These are phyloP conservation scores for Rutstroemia sp. DNA, from an alignment of 2,329 filamentous ascomycete species.

Conservation along the genomic window DNA sequence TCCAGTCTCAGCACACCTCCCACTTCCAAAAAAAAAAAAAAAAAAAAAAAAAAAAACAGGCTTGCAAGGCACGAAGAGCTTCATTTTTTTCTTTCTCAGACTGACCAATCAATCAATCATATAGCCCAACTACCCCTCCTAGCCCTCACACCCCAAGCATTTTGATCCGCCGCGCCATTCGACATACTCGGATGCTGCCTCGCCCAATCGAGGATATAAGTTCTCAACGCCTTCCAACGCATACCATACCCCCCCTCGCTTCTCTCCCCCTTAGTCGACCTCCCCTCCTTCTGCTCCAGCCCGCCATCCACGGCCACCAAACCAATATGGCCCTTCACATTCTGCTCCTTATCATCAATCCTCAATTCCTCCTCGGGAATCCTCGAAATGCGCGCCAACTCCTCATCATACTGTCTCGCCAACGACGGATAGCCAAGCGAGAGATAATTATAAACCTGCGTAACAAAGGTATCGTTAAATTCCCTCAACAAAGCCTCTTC, in stretches of 20 bases:
- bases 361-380: conserved; percentile 63
- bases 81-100: neutral
- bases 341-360: conserved; percentile 58
- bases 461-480: conserved; percentile 79
- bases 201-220: conserved; percentile 87
- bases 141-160: conserved; percentile 62
- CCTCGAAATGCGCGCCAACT: conserved; percentile 73
- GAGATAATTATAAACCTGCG: conserved; percentile 95
- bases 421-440: conserved; percentile 86
- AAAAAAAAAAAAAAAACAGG: too few species aligned
- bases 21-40: too few species aligned
- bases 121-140: conserved; percentile 68
- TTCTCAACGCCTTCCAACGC: conserved; percentile 75
- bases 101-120: conserved; percentile 31
- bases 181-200: conserved; percentile 71
- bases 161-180: conserved; percentile 43
- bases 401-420: conserved; percentile 74
- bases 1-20: too few species aligned
- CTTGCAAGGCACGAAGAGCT: too few species aligned
- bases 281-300: conserved; percentile 21
- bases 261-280: conserved; percentile 33
- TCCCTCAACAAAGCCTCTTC: conserved; percentile 45
- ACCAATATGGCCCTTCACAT: conserved; percentile 68
- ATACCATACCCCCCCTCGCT: conserved; percentile 40
- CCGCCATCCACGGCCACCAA: conserved; percentile 37